These are phyloP conservation scores for Ustilago lituana DNA, from an alignment of 1,284 basidiomycete genomes.

Conservation along the genomic window DNA sequence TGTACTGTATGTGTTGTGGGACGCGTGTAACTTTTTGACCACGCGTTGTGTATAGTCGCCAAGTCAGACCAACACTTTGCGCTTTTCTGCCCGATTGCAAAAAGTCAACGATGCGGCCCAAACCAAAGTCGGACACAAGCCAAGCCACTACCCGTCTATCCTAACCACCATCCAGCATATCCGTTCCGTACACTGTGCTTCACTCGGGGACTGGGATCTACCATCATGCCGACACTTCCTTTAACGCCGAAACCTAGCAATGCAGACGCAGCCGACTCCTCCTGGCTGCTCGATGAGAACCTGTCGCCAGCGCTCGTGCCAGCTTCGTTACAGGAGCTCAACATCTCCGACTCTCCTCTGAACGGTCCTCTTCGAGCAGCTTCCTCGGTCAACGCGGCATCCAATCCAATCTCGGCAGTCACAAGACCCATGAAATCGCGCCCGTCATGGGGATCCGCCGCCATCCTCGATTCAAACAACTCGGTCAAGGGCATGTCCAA, in stretches of 20 bases:
- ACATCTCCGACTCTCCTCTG: conserved; percentile 45
- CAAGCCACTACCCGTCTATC: too few relatives aligned
- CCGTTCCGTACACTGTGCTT: too few relatives aligned
- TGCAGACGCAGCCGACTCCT: conserved; percentile 27
- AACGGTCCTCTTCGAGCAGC: conserved; percentile 17
- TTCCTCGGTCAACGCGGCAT: conserved; percentile 8
- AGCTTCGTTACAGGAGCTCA: conserved; percentile 32
- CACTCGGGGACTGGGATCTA: too few relatives aligned
- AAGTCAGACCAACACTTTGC: conserved; percentile 1
- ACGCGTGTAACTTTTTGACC: too few relatives aligned
- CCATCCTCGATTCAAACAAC: conserved; percentile 30
- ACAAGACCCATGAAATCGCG: conserved; percentile 38
- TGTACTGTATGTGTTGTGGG: too few relatives aligned
- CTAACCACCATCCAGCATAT: too few relatives aligned
- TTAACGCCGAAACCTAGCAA: conserved; percentile 29
- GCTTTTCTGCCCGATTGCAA: background rate
- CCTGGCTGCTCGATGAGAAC: conserved; percentile 44
- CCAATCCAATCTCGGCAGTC: conserved; percentile 4
- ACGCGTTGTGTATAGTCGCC: too few relatives aligned
- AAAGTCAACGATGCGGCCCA: too few relatives aligned
- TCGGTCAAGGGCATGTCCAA: conserved; percentile 36
- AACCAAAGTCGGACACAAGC: too few relatives aligned
- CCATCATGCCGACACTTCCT: conserved; percentile 40
- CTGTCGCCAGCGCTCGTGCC: conserved; percentile 33
- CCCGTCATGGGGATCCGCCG: conserved; percentile 42